Base-by-base conservation (phyloP, 2,329 filamentous ascomycete genomes). In the Orbilia quercus region DNA sequence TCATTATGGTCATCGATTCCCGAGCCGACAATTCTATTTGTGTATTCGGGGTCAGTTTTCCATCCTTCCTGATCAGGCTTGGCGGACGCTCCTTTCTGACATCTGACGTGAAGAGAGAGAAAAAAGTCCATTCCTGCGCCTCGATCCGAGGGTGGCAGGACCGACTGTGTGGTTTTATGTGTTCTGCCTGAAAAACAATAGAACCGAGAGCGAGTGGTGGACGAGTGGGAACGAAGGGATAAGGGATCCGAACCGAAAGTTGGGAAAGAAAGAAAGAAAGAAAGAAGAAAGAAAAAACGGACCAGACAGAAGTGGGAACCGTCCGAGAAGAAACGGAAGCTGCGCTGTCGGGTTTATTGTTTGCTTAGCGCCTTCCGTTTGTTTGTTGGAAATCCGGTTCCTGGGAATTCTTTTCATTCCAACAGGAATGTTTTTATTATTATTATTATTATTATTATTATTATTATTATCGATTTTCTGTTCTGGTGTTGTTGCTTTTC, bases 101-200 rank as follows among this genome's bases (percentile, higher is more conserved):
- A 71, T 71, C 57, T 71, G 66, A 63, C 45, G 31, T 51, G 66
- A 71, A 57, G 42, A 57, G 34, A 50, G n/a, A n/a, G n/a, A n/a
- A n/a, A n/a, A n/a, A n/a, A n/a, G n/a, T n/a, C n/a, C n/a, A 51
- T 38, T 63, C 34, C 22, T 63, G 51, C 66, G 57, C 58, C 66
- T 64, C 66, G 66, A 64, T 58, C 58, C 66, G 66, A 71, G 66
- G 66, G 48, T 70, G 65, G 58, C n/a, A 62, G 54, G 66, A 71
- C 66, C 66, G 38, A 45, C 23, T 22, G 51, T 20, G 22, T 58
- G 66, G 66, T 40, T 58, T 53, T 18, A 53, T 71, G n/a, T 64
- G 66, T 71, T 51, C 23, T 51, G 44, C 18, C 31, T 62, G 58
- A 63, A n/a, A n/a, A n/a, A 63, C 58, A 57, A 62, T 38, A 70